Evolutionary conservation across 2,329 filamentous ascomycete species (phyloP), one percentile per base, ranked within the genome.

Genomic region (Cytospora chrysosperma): DNA sequence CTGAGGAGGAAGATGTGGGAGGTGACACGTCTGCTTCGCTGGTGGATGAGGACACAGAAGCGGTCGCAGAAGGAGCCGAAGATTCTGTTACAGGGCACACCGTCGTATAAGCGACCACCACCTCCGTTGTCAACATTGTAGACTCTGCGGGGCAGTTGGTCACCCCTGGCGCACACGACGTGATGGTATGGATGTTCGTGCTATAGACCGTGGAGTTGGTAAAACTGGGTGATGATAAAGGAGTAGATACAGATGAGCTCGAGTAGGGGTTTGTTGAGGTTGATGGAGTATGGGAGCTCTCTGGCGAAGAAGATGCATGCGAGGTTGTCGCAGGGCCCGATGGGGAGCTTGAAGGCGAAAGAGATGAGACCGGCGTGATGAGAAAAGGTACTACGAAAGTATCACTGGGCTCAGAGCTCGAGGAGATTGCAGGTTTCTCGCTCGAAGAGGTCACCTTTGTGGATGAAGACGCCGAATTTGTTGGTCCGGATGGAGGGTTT

Each of bases 111-210:
- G 53, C 59, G 13, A 30, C 52, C 6, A 62, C 53, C 10, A 40
- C 32, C 40, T 62, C 53, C 3, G 59, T 62, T 30, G 53, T 37
- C 15, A 62, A 13, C 1, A 57, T 24, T 7, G 59, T 57, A 6
- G 59, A 62, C 40, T 50, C 21, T 34, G 52, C 62, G 12, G 62
- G 62, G 17, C 62, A 64, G 26, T 28, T 56, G 24, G 32, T 47
- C 13, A 64, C 51, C 17, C 52, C 62, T 19, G 52, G 26, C 30
- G 52, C 62, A n/a, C 57, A 64, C 4, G 52, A 61, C 9, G 57
- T 64, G 9, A 64, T 58, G 12, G 62, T 64, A 34, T 64, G 27
- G 12, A 64, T 21, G 19, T 59, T 59, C 10, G 62, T 64, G 24
- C 34, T 54, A 19, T 60, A 49, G 4, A 59, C 47, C 2, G 32